phyloP scores from a whole-genome alignment of 2,329 filamentous ascomycete genomes.

The Sclerotinia nivalis region DNA sequence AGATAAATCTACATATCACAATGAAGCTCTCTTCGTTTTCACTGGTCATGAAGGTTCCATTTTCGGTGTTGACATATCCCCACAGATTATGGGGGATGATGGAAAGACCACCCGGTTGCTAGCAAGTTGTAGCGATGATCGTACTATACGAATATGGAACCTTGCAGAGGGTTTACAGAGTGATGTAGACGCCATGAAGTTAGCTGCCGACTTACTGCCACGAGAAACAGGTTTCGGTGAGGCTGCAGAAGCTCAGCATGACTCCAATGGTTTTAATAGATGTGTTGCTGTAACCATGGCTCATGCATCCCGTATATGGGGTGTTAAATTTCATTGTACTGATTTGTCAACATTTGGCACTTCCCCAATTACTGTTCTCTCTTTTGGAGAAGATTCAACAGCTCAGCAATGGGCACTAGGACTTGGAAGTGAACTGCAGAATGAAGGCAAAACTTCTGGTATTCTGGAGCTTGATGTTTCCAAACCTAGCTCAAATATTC shows the following conservation, averaged over 20 bases:
- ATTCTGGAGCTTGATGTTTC: background rate
- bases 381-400: constrained; percentile 83
- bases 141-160: constrained; percentile 87
- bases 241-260: constrained; percentile 38
- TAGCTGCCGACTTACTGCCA: constrained; percentile 12
- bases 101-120: constrained; percentile 60
- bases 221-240: constrained; percentile 65
- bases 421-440: background rate
- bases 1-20: constrained; percentile 28
- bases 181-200: background rate
- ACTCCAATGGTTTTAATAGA: constrained; percentile 44
- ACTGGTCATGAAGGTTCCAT: constrained; percentile 86
- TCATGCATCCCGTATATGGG: constrained; percentile 88
- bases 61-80: constrained; percentile 82
- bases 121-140: constrained; percentile 91
- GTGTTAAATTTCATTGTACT: constrained; percentile 63
- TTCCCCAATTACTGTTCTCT: constrained; percentile 57
- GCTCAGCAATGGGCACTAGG: constrained; percentile 64
- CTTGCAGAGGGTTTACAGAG: constrained; percentile 45
- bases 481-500: background rate
- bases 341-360: constrained; percentile 20
- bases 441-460: background rate
- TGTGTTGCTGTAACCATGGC: constrained; percentile 76
- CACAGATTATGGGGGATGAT: constrained; percentile 46
- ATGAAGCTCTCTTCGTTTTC: constrained; percentile 55